These are phyloP conservation scores for Xylaria multiplex DNA, from an alignment of 2,329 filamentous ascomycete species.

Conservation along the genomic window DNA sequence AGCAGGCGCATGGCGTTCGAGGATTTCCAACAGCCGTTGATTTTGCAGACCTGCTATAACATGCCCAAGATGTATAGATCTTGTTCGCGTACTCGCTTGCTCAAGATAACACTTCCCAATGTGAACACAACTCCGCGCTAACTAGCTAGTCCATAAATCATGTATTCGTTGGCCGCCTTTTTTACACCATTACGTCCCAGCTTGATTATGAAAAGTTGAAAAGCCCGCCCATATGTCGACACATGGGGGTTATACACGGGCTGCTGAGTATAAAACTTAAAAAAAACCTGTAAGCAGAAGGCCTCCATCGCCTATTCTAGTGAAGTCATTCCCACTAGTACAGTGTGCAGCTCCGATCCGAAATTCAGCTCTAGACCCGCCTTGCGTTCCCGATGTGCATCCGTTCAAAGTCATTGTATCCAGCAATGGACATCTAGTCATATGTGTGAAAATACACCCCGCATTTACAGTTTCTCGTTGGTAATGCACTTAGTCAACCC, in stretches of 20 bases:
- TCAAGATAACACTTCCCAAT: slow-evolving; percentile 19
- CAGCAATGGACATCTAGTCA: not conserved
- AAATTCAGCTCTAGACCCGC: slow-evolving; percentile 9
- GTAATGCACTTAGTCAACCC: slow-evolving; percentile 62
- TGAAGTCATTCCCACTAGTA: slow-evolving; percentile 14
- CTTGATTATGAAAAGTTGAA: slow-evolving; percentile 24
- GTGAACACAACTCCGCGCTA: slow-evolving; percentile 19
- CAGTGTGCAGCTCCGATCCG: slow-evolving; percentile 6
- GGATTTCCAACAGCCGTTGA: slow-evolving; percentile 19
- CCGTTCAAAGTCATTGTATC: not conserved
- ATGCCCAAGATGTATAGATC: slow-evolving; percentile 29
- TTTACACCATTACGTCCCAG: slow-evolving; percentile 24
- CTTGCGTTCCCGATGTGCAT: not conserved
- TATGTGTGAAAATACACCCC: not conserved
- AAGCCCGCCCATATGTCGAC: slow-evolving; percentile 15
- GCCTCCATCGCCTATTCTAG: slow-evolving; percentile 16
- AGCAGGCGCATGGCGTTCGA: slow-evolving; percentile 28
- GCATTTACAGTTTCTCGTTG: slow-evolving; percentile 52
- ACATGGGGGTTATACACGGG: slow-evolving; percentile 9
- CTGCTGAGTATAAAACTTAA: slow-evolving; percentile 7
- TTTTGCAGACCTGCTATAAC: slow-evolving; percentile 9
- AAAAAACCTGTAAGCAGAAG: not conserved
- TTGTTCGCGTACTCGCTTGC: slow-evolving; percentile 16
- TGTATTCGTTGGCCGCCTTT: slow-evolving; percentile 15
- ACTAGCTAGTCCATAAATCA: slow-evolving; percentile 22